Base-by-base conservation (phyloP, 2,329 filamentous ascomycete genomes). In the Alternaria ventricosa region DNA sequence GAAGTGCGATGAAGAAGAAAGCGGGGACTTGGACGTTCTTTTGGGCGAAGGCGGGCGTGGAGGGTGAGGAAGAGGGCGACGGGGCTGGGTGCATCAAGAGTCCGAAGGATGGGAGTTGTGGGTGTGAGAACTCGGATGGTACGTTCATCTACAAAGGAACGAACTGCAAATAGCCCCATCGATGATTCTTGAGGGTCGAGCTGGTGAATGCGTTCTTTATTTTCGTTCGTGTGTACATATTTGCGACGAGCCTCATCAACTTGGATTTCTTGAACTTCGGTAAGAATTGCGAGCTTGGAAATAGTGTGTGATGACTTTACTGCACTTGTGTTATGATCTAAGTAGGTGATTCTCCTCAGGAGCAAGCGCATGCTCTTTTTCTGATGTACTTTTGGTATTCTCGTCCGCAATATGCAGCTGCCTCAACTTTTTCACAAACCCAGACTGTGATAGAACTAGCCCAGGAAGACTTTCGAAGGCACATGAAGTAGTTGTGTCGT, bases 81-180 rank as follows among this genome's bases (percentile, higher is more conserved):
- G 75, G 75, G 3, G 70, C 67, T 10, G 73, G 71, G 13, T 77
- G 73, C 54, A 74, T 77, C 27, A 71, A 69, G 64, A 73, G 69
- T 44, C 74, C 75, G 2, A 47, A 68, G 3, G 70, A 73, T 50
- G 64, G 70, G 2, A 66, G 59, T 30, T 75, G 72, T 44, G 71
- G 72, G 27, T 75, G 72, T 36, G 67, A 75, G 67, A 73, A 70
- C 47, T 73, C 70, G 10, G 68, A 71, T 45, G 72, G 72, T 0
- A 70, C 63, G 8, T 76, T 76, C 57, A 55, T 75, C 1, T 66
- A 66, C 45, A 63, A 69, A 22, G 66, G 64, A 13, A 65, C 11
- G 1, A 30, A 64, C 18, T 68, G 66, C 30, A 62, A 47, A 25
- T 63, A 63, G 28, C 1, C 6, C 6, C 3, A 1, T 8, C 36